Base-by-base conservation (phyloP, 2,329 filamentous ascomycete genomes). In the Leptographium wingfieldii region DNA sequence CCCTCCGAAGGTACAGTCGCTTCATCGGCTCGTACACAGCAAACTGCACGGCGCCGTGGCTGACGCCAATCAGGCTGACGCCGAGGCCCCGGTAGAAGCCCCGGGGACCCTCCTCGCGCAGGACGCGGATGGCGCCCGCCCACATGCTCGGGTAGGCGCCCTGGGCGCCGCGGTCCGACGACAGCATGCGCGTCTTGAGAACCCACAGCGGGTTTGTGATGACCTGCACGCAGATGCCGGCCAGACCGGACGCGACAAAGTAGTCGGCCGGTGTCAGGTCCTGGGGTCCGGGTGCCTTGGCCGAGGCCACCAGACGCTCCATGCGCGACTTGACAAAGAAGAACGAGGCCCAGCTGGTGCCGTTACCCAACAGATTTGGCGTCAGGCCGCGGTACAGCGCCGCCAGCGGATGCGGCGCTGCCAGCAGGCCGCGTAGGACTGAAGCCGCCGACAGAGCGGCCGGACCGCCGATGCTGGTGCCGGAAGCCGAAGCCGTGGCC, bases 181-280 rank as follows among this genome's bases (percentile, higher is more conserved):
- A 90, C 29, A 97, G 78, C 91, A 99, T 97, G 64, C 94, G 87
- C 10, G 92, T 97, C 77, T 97, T 97, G 71, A 99, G 84, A 3
- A 99, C 94, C 94, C 94, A 99, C 67, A 99, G 86, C 2, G 94
- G 94, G 70, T 97, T 97, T 35, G 94, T 97, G 65, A 92, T 79
- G 35, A 89, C 74, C 52, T 92, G 87, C 1, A 91, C 95, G 49
- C 89, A 72, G 22, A 87, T 77, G 35, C 92, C 92, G 65, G 80
- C 76, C 33, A 79, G 68, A n/a, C 77, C 88, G 40, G 88, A 92
- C 4, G 91, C 84, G 55, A 87, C 68, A 70, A 96, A 92, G 75
- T 92, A 96, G 72, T 96, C 90, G 31, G 77, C 77, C 6, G 83
- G 81, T 3, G 78, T 73, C 40, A 90, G 76, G 40, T 62, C 61